Evolutionary conservation across 208 protist genomes (phyloP).

Genomic region (Acanthamoeba castellanii): DNA sequence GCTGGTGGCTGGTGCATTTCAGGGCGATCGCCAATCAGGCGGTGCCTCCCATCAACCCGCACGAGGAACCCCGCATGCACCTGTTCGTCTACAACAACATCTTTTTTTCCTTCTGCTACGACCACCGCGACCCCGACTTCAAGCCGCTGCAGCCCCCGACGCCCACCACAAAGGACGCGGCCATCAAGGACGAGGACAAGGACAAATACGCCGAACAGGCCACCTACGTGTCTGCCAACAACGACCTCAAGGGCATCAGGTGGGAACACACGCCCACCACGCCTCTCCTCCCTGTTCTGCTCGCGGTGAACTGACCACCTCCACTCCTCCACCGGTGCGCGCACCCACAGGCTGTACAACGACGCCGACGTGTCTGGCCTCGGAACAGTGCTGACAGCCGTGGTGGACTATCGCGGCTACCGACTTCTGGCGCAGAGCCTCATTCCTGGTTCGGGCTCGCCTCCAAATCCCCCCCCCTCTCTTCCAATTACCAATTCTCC

Average conservation of each 20-base stretch:
- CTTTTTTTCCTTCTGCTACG: conserved; percentile 81
- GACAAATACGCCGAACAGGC: conserved; percentile 44
- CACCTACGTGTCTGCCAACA: conserved; percentile 76
- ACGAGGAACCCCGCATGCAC: conserved; percentile 73
- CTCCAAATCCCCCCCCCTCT: conserved; percentile 59
- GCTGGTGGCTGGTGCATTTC: neutral
- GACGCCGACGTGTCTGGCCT: conserved; percentile 79
- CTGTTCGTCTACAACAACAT: conserved; percentile 89
- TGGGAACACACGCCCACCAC: conserved; percentile 42
- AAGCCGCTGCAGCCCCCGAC: neutral
- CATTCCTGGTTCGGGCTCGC: conserved; percentile 77
- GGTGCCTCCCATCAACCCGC: conserved; percentile 81
- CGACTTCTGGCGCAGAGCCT: conserved; percentile 84
- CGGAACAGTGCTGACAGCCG: conserved; percentile 80
- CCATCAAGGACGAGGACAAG: neutral
- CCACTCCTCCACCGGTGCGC: neutral
- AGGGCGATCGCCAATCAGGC: conserved; percentile 73
- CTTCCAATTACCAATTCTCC: neutral
- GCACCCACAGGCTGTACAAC: conserved; percentile 28
- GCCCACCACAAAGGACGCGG: neutral
- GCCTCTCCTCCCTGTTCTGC: neutral
- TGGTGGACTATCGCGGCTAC: conserved; percentile 86
- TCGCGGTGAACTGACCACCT: neutral
- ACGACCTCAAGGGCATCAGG: conserved; percentile 78
- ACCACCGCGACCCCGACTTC: conserved; percentile 76